Base-by-base conservation (phyloP, 169 alveolate genomes). In the Plasmodium yoelii region DNA sequence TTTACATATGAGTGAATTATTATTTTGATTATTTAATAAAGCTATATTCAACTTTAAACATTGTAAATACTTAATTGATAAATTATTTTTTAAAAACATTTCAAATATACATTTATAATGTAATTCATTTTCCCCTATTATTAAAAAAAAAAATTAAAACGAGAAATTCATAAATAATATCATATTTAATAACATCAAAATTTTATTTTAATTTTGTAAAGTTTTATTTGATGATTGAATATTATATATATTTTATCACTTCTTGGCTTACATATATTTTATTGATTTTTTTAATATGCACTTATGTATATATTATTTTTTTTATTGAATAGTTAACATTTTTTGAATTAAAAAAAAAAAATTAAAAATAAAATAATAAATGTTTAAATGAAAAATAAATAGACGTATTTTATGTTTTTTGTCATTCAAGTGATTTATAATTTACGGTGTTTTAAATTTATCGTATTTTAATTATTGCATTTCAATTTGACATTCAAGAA, bases 31-130 rank as follows among this genome's bases (percentile, higher is more conserved):
- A 67, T 28, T 67, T 39, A 42, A 82, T 55, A 67, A 18, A 49
- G 19, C n/a, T 60, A 82, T 46, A 55, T 82, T 82, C 67, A 67
- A 55, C 64, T 82, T 80, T 28, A 55, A 46, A 82, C 72, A 82
- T 42, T 82, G 84, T 53, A 67, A 82, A 60, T 44, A 55, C 28
- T 47, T 67, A 55, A 46, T 10, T 67, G 46, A 57, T n/a, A 15
- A 57, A 19, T n/a, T 82, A 82, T 82, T 47, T 57, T 64, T 82
- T 67, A 82, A 22, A 53, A 55, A 64, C 90, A 82, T 82, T 67
- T 82, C 90, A 82, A 82, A 73, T 49, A 28, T 42, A 55, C 44
- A 46, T 42, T 39, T 69, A 69, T 19, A 57, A n/a, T 39, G 19
- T 67, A 46, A 67, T 67, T 82, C 77, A 56, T 82, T 44, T 39